Base-by-base conservation (phyloP, 2,329 filamentous ascomycete genomes). In the Beauveria australis region DNA sequence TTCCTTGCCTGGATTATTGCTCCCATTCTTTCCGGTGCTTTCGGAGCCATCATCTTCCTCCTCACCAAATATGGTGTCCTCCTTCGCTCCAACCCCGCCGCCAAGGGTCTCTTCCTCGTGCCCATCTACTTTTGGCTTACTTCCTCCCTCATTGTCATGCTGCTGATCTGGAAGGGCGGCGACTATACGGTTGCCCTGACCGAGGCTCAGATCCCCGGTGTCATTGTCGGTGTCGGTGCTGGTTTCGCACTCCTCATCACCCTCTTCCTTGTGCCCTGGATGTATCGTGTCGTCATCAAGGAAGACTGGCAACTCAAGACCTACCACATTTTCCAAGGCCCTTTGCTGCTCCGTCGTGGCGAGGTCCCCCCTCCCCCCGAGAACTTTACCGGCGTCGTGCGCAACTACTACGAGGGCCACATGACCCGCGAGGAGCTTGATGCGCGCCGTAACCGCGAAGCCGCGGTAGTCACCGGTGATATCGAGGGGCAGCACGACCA, bases 1-100 rank as follows among this genome's bases (percentile, higher is more conserved):
- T 83, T 85, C 64, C 78, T 85, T 18, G 82, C 82, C 12, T 85
- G 83, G 82, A 77, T 80, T 64, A 82, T 86, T 63, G 83, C 84
- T 2, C 84, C 84, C 1, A 77, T 77, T 59, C 75, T 86, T 16
- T 72, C 84, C 0, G 84, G 74, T 24, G 58, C 64, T 60, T 86
- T 86, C 57, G 82, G 71, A 59, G 74, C 82, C 48, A 72, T 77
- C 67, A 76, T 85, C 69, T 85, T 85, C 73, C 67, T 77, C 44
- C 71, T 81, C 66, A 84, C 81, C 59, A 85, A 85, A 67, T 83
- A 81, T 65, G 75, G 73, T 57, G 80, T 85, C 40, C 77, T 85
- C 69, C 71, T 80, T 41, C 78, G 81, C 52, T 74, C 71, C 19
- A 79, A 82, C 66, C 81, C 83, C 0, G 77, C 81, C 56, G 76